Conservation (phyloP, 805 yeast species). For the Wilhelminamyces savonicus region DNA sequence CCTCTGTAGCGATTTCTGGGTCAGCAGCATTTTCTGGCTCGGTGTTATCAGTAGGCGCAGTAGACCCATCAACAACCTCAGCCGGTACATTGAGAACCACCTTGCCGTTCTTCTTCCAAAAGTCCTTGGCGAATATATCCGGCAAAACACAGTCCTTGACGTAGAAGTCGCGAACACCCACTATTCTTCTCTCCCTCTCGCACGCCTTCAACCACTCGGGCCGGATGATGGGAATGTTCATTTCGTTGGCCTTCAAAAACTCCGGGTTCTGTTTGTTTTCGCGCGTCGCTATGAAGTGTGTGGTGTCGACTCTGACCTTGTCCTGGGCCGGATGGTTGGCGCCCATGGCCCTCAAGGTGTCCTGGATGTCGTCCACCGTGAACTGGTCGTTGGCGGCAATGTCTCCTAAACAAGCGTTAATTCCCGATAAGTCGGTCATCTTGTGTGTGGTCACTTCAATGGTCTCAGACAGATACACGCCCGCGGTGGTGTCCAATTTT, state of each 20-base stretch:
- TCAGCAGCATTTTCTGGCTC: conserved; percentile 1
- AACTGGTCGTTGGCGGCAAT: conserved; percentile 50
- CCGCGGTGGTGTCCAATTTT: conserved; percentile 83
- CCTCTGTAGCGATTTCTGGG: not conserved
- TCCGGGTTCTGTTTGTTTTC: conserved; percentile 60
- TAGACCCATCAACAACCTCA: too few species aligned
- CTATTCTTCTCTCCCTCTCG: conserved; percentile 79
- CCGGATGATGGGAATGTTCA: conserved; percentile 87
- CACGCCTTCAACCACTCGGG: conserved; percentile 98
- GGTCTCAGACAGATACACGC: conserved; percentile 64
- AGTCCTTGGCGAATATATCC: conserved; percentile 35
- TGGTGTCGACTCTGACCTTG: conserved; percentile 80
- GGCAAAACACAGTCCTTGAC: conserved; percentile 48
- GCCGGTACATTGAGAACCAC: too few species aligned
- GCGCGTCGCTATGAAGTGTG: conserved; percentile 77
- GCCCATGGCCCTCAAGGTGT: conserved; percentile 63
- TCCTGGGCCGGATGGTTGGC: conserved; percentile 68
- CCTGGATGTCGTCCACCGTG: conserved; percentile 48
- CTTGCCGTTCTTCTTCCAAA: conserved; percentile 22
- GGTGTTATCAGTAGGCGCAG: too few species aligned
- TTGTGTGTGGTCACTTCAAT: conserved; percentile 79
- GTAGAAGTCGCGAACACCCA: conserved; percentile 87
- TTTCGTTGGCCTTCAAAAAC: conserved; percentile 70
- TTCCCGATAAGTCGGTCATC: conserved; percentile 93
- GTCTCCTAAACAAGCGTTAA: conserved; percentile 84